phyloP scores from a whole-genome alignment of 805 yeast genomes.

The Wickerhamomyces subpelliculosus region DNA sequence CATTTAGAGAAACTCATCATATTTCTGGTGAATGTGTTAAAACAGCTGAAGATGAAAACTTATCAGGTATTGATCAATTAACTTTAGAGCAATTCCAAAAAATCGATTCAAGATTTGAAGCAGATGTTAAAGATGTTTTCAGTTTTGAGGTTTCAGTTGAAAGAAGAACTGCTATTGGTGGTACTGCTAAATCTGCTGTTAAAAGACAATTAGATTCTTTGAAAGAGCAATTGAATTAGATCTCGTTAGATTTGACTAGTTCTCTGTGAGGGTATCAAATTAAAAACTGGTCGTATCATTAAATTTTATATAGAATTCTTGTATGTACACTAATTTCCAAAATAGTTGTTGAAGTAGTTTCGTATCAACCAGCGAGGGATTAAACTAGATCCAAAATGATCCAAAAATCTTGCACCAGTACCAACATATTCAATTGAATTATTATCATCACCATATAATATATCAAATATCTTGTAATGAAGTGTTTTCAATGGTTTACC shows the following conservation, averaged over 20 bases:
- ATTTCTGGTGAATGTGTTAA: constrained; percentile 97
- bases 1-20: constrained; percentile 98
- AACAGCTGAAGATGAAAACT: constrained; percentile 68
- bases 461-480: constrained; percentile 19
- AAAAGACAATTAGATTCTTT: constrained; percentile 52
- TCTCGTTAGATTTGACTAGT: background rate
- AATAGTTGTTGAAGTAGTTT: constrained; percentile 10
- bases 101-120: constrained; percentile 75
- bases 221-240: constrained; percentile 19
- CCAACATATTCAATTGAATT: constrained; percentile 15
- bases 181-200: constrained; percentile 92
- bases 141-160: constrained; percentile 92
- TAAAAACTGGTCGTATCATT: no score
- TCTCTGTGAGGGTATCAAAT: no score
- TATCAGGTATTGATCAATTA: constrained; percentile 83
- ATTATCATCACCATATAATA: constrained; percentile 14
- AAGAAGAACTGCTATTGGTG: constrained; percentile 94
- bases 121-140: constrained; percentile 80
- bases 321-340: no score
- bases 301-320: no score
- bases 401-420: constrained; percentile 16
- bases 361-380: constrained; percentile 17
- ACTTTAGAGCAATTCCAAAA: constrained; percentile 67
- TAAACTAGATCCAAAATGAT: constrained; percentile 10
- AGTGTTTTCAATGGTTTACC: constrained; percentile 14